Evolutionary conservation across 2,329 filamentous ascomycete genomes (phyloP).

Genomic region (Fusarium sulawesiense): DNA sequence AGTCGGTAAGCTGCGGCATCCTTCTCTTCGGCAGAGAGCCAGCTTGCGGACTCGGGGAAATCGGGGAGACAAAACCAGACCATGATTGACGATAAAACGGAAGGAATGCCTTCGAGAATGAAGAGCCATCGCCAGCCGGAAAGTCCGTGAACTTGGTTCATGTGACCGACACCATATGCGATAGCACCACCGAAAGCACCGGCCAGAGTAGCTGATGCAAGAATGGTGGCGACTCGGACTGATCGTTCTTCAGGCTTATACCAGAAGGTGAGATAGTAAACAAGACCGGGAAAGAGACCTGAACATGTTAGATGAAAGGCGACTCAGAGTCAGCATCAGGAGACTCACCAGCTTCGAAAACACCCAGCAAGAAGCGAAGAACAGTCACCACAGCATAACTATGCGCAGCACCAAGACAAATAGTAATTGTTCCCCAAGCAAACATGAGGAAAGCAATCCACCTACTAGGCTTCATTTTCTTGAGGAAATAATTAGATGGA

Average conservation of each 20-base stretch:
- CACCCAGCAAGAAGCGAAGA: constrained; percentile 48
- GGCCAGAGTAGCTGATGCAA: constrained; percentile 73
- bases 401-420: constrained; percentile 55
- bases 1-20: constrained; percentile 58
- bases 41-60: constrained; percentile 71
- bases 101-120: constrained; percentile 71
- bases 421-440: constrained; percentile 54
- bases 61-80: constrained; percentile 76
- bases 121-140: constrained; percentile 74
- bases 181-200: constrained; percentile 78
- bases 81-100: constrained; percentile 67
- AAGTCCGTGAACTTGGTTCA: constrained; percentile 70
- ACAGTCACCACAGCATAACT: constrained; percentile 49
- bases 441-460: constrained; percentile 53
- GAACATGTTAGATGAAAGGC: constrained; percentile 51
- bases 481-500: constrained; percentile 59
- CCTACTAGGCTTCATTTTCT: constrained; percentile 60
- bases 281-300: constrained; percentile 41
- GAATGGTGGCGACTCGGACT: constrained; percentile 72
- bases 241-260: constrained; percentile 77
- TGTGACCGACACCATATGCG: constrained; percentile 75
- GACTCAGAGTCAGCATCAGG: accelerated
- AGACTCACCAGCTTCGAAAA: constrained; percentile 46
- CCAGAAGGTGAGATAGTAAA: constrained; percentile 70
- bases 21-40: constrained; percentile 67